Conservation (phyloP, 345 rosid genomes). For the Isatis tinctoria region DNA sequence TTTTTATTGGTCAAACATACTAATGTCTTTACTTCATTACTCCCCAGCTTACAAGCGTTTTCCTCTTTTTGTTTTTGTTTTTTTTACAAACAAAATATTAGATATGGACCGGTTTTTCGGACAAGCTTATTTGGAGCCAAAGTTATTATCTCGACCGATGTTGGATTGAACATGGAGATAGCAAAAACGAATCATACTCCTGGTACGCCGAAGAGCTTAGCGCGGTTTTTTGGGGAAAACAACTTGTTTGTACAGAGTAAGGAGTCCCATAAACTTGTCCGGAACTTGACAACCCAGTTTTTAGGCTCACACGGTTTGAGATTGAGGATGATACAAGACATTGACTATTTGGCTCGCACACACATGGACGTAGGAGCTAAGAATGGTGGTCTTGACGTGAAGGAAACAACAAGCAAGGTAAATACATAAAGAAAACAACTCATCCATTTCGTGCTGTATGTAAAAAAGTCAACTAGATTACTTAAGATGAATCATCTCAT, state of each 20-base stretch:
- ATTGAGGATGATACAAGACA: not conserved
- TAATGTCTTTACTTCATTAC: not conserved
- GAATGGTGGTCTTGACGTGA: slow-evolving; percentile 2
- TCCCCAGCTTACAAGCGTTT: not conserved
- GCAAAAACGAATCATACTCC: not conserved
- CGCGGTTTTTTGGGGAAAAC: slow-evolving; percentile 1
- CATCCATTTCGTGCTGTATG: not conserved
- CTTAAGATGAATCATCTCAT: not conserved
- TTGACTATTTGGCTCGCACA: slow-evolving; percentile 11
- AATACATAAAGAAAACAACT: not conserved
- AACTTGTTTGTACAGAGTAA: slow-evolving; percentile 1
- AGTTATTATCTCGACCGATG: slow-evolving; percentile 7
- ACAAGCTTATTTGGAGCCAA: slow-evolving; percentile 25
- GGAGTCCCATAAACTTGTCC: slow-evolving; percentile 5
- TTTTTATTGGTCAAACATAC: too few relatives aligned
- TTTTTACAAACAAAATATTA: not conserved
- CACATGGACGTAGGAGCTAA: slow-evolving; percentile 5
- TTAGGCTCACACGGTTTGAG: slow-evolving; percentile 7
- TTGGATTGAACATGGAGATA: slow-evolving; percentile 1
- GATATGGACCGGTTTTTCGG: slow-evolving; percentile 22
- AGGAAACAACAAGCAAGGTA: slow-evolving; percentile 20
- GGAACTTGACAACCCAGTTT: not conserved
- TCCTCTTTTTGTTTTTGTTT: not conserved
- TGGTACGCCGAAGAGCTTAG: not conserved
- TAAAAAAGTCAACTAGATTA: not conserved